A percentile compares a stretch with the other conserved stretches of the same genome.
These are phyloP conservation scores for Amaranthus cruentus DNA, from an alignment of 148 eudicot species.

Conservation along the genomic window DNA sequence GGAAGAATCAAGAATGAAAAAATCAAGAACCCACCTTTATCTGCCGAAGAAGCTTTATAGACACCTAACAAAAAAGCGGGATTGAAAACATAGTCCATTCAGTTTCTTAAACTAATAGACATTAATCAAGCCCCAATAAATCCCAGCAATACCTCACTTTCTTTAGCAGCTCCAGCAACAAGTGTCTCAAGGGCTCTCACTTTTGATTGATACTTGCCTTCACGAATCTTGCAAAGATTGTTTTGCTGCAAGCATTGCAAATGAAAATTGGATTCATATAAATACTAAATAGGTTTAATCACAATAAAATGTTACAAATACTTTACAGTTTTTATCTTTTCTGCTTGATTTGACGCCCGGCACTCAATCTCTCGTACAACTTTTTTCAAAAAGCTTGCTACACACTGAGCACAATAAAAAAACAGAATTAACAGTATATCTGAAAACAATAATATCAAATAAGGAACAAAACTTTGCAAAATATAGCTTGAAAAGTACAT, in stretches of 20 bases:
- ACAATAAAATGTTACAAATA: slow-evolving; percentile 2
- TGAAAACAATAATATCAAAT: not conserved
- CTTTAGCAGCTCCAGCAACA: slow-evolving; percentile 72
- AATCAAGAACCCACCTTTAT: slow-evolving; percentile 52
- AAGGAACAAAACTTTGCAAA: not conserved
- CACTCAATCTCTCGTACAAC: slow-evolving; percentile 83
- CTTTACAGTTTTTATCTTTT: slow-evolving; percentile 58
- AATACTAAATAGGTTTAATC: not conserved
- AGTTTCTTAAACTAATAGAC: not conserved
- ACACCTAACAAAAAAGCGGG: slow-evolving; percentile 40
- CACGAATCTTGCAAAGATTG: slow-evolving; percentile 60
- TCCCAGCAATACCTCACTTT: slow-evolving; percentile 61
- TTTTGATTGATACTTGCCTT: slow-evolving; percentile 68
- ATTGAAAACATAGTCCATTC: slow-evolving; percentile 4
- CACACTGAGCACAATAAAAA: slow-evolving; percentile 44
- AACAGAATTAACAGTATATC: slow-evolving; percentile 2
- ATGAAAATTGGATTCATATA: slow-evolving; percentile 12
- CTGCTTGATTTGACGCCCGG: slow-evolving; percentile 65
- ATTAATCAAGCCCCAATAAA: not conserved
- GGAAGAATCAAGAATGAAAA: slow-evolving; percentile 13
- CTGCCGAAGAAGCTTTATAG: slow-evolving; percentile 64
- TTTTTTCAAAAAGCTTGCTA: slow-evolving; percentile 61
- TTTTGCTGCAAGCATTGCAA: slow-evolving; percentile 58
- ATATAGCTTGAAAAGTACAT: slow-evolving; percentile 19
- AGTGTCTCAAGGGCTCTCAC: slow-evolving; percentile 82